Conservation (phyloP, 148 eudicot genomes). For the Silene conica region DNA sequence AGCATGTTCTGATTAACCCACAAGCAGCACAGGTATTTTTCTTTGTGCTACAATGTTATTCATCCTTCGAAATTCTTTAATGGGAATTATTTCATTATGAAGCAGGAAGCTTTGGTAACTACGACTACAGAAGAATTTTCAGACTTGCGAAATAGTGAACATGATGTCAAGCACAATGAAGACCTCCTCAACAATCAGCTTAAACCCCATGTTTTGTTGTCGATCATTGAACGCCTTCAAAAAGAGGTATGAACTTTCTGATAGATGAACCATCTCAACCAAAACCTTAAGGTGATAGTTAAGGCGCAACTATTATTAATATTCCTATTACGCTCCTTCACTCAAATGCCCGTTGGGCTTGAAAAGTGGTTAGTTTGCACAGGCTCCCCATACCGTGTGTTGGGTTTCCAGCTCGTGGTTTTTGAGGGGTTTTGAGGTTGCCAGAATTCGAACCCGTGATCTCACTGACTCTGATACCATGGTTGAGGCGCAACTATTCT, state of each 20-base stretch:
- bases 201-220: constrained; percentile 45
- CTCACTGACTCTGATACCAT: too few species aligned
- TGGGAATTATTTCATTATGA: constrained; percentile 3
- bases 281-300: too few species aligned
- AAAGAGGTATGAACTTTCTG: constrained; percentile 59
- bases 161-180: constrained; percentile 19
- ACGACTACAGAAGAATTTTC: constrained; percentile 27
- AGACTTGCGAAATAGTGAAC: constrained; percentile 26
- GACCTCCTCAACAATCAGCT: constrained; percentile 37
- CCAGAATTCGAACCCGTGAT: too few species aligned
- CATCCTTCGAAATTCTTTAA: neutral
- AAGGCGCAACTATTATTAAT: too few species aligned
- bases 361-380: too few species aligned
- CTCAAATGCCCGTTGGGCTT: too few species aligned
- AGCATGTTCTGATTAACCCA: constrained; percentile 20
- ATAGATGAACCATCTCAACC: too few species aligned
- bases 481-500: too few species aligned
- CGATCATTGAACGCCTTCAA: constrained; percentile 73
- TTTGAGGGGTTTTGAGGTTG: too few species aligned
- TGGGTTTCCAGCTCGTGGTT: too few species aligned
- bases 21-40: constrained; percentile 42
- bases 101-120: constrained; percentile 40
- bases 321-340: too few species aligned
- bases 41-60: neutral
- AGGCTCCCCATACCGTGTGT: too few species aligned